These are phyloP conservation scores for Oenanthe javanica DNA, from an alignment of 140 eudicot species.

Conservation along the genomic window DNA sequence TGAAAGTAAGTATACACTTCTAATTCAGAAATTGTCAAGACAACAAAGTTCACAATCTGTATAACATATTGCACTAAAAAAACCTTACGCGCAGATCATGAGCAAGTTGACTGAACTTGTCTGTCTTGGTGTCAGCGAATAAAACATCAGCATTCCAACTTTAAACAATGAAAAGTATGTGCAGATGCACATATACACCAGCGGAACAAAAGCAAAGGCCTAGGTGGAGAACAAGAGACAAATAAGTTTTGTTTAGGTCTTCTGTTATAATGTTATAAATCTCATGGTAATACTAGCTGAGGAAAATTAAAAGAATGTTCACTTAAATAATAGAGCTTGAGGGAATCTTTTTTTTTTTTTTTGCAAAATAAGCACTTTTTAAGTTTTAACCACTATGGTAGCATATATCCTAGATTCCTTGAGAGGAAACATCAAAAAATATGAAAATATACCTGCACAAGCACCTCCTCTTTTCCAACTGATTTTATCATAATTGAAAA, in stretches of 20 bases:
- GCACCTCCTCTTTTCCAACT: constrained; percentile 60
- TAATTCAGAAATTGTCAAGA: not conserved
- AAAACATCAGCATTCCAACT: constrained; percentile 81
- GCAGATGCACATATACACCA: constrained; percentile 90
- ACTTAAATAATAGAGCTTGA: not conserved
- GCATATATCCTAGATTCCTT: not conserved
- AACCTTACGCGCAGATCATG: constrained; percentile 91
- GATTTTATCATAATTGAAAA: constrained; percentile 71
- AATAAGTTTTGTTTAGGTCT: not conserved
- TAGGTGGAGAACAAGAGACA: constrained; percentile 11
- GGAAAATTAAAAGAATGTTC: not conserved
- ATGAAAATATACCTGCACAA: constrained; percentile 61
- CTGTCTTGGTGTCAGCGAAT: constrained; percentile 85
- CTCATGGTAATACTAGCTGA: not conserved
- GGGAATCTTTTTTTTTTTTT: too few relatives aligned
- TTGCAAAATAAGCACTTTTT: not conserved
- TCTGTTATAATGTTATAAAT: not conserved
- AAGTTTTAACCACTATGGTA: not conserved
- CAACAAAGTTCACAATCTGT: not conserved
- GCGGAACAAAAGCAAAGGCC: constrained; percentile 89
- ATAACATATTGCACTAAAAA: not conserved
- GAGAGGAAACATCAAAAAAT: not conserved
- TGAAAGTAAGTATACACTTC: not conserved
- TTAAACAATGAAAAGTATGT: constrained; percentile 84
- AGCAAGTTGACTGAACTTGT: constrained; percentile 88